Evolutionary conservation across 768 basidiomycete genomes (phyloP).

Genomic region (Amanita pseudoporphyria): DNA sequence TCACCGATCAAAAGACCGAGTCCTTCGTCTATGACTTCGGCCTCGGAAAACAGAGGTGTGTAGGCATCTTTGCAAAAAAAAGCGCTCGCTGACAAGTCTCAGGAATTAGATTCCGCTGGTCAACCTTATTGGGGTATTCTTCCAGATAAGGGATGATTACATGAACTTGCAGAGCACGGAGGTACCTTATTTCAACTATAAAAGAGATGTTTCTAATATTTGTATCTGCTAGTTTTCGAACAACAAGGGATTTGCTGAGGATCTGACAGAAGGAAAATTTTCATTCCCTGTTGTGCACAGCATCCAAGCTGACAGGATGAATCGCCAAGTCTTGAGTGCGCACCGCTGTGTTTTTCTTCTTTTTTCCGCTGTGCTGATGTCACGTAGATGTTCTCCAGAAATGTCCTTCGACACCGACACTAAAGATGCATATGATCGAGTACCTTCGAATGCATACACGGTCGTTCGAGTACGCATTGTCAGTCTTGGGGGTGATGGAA

Average conservation of each 20-base stretch:
- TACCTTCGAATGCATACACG: slow-evolving; percentile 70
- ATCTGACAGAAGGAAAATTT: slow-evolving; percentile 95
- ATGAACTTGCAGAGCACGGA: slow-evolving; percentile 91
- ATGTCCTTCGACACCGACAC: too few relatives aligned
- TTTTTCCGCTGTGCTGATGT: slow-evolving; percentile 37
- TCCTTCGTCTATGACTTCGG: too few relatives aligned
- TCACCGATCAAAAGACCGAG: too few relatives aligned
- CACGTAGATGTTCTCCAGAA: slow-evolving; percentile 83
- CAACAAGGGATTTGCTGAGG: slow-evolving; percentile 87
- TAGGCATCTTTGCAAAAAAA: slow-evolving; percentile 20
- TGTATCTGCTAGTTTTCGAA: slow-evolving; percentile 52
- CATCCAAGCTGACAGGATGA: too few relatives aligned
- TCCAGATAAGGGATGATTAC: slow-evolving; percentile 95
- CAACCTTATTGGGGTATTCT: slow-evolving; percentile 87
- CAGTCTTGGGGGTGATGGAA: slow-evolving; percentile 57
- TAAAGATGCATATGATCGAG: too few relatives aligned
- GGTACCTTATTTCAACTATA: slow-evolving; percentile 30
- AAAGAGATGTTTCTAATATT: not conserved
- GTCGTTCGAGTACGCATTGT: too few relatives aligned
- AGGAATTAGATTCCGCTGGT: slow-evolving; percentile 91
- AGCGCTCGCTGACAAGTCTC: not conserved
- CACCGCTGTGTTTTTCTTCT: too few relatives aligned
- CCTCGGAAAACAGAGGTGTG: slow-evolving; percentile 49
- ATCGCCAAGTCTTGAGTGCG: too few relatives aligned
- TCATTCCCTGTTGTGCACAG: slow-evolving; percentile 95